These are phyloP conservation scores for Musa schizocarpa DNA, from an alignment of 176 grass and related monocot species.

Conservation along the genomic window DNA sequence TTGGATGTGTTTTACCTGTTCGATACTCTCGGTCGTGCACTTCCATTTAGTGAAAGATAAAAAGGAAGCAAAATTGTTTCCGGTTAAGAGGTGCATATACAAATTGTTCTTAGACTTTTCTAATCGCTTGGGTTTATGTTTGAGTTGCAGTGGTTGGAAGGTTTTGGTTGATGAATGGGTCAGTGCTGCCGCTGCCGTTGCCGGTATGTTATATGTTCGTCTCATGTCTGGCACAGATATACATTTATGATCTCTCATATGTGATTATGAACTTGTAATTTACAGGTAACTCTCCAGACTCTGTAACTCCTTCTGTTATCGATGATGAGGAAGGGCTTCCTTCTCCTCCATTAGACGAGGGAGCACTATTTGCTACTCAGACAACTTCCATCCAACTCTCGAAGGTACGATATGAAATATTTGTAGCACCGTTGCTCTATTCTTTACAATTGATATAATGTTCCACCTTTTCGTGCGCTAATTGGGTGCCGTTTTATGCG, in stretches of 20 bases:
- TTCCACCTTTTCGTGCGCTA: not conserved
- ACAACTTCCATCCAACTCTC: slow-evolving; percentile 66
- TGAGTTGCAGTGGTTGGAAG: too few relatives aligned
- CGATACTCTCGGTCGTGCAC: too few relatives aligned
- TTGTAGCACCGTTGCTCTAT: not conserved
- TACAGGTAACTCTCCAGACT: slow-evolving; percentile 38
- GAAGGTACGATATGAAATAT: slow-evolving; percentile 28
- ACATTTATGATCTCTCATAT: not conserved
- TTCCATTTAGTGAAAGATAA: too few relatives aligned
- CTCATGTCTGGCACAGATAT: too few relatives aligned
- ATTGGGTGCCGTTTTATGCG: not conserved
- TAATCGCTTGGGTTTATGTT: not conserved
- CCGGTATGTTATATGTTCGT: not conserved
- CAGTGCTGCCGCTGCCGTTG: not conserved
- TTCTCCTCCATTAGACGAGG: slow-evolving; percentile 68
- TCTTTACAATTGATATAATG: too few relatives aligned
- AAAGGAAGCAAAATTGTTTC: too few relatives aligned
- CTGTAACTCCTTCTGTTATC: slow-evolving; percentile 38
- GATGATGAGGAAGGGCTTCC: slow-evolving; percentile 82
- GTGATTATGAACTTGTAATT: not conserved
- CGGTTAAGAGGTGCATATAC: not conserved
- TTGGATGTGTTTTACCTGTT: too few relatives aligned
- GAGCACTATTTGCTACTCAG: slow-evolving; percentile 24
- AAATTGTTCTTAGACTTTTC: not conserved
- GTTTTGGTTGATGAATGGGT: not conserved